These are phyloP conservation scores for Trametes maxima DNA, from an alignment of 768 basidiomycete species.

Conservation along the genomic window DNA sequence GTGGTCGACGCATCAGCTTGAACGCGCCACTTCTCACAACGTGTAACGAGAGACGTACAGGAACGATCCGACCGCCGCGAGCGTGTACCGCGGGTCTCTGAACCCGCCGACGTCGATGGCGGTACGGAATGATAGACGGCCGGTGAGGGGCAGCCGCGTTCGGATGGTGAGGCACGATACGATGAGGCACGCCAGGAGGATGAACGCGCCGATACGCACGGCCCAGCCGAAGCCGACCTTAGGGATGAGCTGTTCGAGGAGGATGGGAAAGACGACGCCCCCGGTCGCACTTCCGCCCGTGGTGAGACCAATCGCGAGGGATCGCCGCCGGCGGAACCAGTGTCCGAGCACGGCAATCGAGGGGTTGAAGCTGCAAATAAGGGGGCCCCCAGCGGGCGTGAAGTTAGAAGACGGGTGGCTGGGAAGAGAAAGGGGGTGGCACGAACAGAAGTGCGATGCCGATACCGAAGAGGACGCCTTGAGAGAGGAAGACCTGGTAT, in stretches of 20 bases:
- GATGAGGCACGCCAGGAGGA: conserved; percentile 30
- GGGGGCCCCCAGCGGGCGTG: background rate
- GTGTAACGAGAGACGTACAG: conserved; percentile 20
- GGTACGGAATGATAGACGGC: conserved; percentile 25
- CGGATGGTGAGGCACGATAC: conserved; percentile 33
- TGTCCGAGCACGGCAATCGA: conserved; percentile 36
- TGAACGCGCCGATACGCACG: conserved; percentile 34
- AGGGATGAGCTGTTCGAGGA: conserved; percentile 48
- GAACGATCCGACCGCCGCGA: conserved; percentile 26
- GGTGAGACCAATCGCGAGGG: conserved; percentile 41
- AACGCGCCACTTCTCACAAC: background rate
- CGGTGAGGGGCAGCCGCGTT: conserved; percentile 30
- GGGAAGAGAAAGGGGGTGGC: background rate
- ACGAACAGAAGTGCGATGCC: conserved; percentile 31
- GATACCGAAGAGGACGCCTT: conserved; percentile 35
- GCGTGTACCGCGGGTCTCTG: conserved; percentile 27
- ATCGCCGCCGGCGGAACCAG: conserved; percentile 39
- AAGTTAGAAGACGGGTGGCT: background rate
- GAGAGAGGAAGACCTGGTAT: conserved; percentile 36
- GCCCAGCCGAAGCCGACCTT: conserved; percentile 35
- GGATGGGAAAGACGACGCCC: conserved; percentile 53
- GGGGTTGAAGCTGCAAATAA: conserved; percentile 35
- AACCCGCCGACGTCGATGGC: conserved; percentile 34
- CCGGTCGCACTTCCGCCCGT: conserved; percentile 46
- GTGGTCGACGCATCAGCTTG: background rate